Evolutionary conservation across 371 early-diverging fungal species (phyloP).

Genomic region (Rhizomucor miehei): DNA sequence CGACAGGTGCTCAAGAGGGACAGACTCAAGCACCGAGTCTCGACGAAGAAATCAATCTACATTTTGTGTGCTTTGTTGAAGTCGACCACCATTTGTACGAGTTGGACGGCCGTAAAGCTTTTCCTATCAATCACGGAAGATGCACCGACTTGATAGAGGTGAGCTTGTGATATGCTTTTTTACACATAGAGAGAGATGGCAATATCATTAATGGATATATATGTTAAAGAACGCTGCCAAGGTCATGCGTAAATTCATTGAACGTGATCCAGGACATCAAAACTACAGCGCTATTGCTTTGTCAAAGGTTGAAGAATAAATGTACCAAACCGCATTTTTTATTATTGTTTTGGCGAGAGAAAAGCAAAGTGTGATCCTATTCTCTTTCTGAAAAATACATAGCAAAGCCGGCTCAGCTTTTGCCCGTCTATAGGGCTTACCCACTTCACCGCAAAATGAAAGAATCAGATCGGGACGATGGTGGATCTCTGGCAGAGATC

Average conservation of each 20-base stretch:
- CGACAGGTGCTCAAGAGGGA: slow-evolving; percentile 55
- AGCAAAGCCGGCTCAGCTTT: too few relatives aligned
- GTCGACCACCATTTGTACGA: slow-evolving; percentile 74
- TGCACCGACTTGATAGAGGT: slow-evolving; percentile 55
- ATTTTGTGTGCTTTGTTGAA: slow-evolving; percentile 77
- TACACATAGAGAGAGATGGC: neutral
- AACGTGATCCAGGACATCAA: slow-evolving; percentile 58
- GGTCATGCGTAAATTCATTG: slow-evolving; percentile 65
- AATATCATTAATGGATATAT: neutral
- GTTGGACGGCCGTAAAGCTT: slow-evolving; percentile 75
- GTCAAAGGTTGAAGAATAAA: slow-evolving; percentile 8
- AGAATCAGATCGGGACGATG: too few relatives aligned
- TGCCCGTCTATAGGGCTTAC: too few relatives aligned
- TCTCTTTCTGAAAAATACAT: too few relatives aligned
- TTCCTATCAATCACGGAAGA: slow-evolving; percentile 80
- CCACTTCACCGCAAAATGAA: too few relatives aligned
- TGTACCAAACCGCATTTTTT: too few relatives aligned
- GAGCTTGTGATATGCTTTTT: slow-evolving; percentile 5
- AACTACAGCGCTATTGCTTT: slow-evolving; percentile 67
- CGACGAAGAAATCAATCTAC: slow-evolving; percentile 70
- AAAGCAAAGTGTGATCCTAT: too few relatives aligned
- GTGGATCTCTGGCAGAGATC: too few relatives aligned
- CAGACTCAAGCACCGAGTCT: slow-evolving; percentile 70
- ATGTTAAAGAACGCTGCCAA: slow-evolving; percentile 65
- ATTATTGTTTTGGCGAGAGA: too few relatives aligned